Conservation (phyloP, 345 rosid genomes). For the Gossypium mustelinum region DNA sequence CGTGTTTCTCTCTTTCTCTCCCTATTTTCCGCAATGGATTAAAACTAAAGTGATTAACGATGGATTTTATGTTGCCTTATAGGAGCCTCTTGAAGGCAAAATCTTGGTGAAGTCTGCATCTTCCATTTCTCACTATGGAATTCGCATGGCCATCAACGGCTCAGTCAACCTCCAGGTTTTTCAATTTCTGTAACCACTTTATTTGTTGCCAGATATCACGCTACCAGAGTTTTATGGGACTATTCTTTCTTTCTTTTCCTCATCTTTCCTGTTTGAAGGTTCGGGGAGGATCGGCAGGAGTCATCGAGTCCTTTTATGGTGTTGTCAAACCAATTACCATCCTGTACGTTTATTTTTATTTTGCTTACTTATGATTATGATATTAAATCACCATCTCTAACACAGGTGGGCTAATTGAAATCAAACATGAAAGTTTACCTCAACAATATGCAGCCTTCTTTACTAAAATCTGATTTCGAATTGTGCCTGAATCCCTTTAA, state of each 20-base stretch:
- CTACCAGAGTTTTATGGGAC: neutral
- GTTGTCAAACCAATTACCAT: constrained; percentile 71
- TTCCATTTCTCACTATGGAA: constrained; percentile 66
- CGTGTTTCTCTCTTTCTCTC: neutral
- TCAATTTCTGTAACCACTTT: neutral
- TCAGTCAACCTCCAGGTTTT: constrained; percentile 82
- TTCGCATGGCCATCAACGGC: constrained; percentile 64
- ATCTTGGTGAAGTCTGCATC: constrained; percentile 62
- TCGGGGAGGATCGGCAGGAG: constrained; percentile 90
- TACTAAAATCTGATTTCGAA: neutral
- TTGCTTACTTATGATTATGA: neutral
- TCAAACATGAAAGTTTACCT: neutral
- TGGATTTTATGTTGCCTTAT: constrained; percentile 11
- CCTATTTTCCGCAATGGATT: neutral
- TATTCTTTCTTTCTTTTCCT: neutral
- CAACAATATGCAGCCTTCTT: neutral
- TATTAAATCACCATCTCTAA: neutral
- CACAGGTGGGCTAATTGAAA: neutral
- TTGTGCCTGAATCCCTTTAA: neutral
- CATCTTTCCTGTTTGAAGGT: constrained; percentile 35
- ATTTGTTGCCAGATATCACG: neutral
- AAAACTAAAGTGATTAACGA: neutral
- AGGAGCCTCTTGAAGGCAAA: constrained; percentile 73
- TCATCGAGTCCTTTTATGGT: constrained; percentile 75
- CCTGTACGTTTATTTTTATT: constrained; percentile 35